Evolutionary conservation across 2,329 filamentous ascomycete genomes (phyloP), one percentile per base, ranked within the genome.

Genomic region (Aspergillus melleus): DNA sequence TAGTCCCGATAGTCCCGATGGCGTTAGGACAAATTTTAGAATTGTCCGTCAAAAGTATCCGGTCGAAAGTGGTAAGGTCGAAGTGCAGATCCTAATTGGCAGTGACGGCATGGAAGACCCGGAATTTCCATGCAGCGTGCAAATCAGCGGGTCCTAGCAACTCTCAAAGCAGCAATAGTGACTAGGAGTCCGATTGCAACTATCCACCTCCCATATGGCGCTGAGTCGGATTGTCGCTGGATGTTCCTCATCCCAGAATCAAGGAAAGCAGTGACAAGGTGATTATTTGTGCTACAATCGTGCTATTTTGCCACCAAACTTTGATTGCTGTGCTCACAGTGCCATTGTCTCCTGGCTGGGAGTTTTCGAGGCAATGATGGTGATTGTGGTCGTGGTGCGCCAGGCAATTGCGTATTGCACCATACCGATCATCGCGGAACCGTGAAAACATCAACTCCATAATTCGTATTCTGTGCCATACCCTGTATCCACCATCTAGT

Each of bases 61-160:
- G 46, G 24, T 44, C 9, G 12, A 26, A 50, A 26, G 26, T n/a
- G 16, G 59, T 59, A 56, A 59, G 22, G 54, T 57, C 50, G 55
- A 49, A n/a, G 49, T 58, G 60, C 49, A 54, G 57, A 61, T 61
- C 60, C 49, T 54, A 57, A 51, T 55, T 16, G 49, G 52, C 46
- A 50, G 52, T 54, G 52, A 36, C 52, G 49, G 42, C 36, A 52
- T 24, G 42, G 49, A 57, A 49, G 51, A 11, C 14, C 14, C 32
- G 46, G 54, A 55, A 50, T 19, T 47, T 47, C 44, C 22, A 46
- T 36, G 52, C 39, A 54, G 36, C n/a, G 16, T 26, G 50, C n/a
- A 53, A 46, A 57, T 57, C 55, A 52, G 47, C 24, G 55, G 55
- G 20, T 16, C 22, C 19, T 50, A 14, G 9, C 11, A 19, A 19